Evolutionary conservation across 176 grass and related monocot species (phyloP).

Genomic region (Areca catechu): DNA sequence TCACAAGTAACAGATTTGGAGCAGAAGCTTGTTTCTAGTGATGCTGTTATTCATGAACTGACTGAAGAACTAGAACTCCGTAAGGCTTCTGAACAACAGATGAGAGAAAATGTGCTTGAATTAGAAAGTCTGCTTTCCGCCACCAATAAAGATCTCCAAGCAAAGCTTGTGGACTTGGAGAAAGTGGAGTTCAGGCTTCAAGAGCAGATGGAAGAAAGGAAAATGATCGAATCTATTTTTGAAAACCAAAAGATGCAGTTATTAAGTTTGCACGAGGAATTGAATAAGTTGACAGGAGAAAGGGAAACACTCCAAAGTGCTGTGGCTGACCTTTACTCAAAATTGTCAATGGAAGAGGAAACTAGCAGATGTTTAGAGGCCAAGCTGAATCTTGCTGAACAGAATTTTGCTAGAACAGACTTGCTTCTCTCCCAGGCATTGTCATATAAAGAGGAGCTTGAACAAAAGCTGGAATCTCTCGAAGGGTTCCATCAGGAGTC

Average conservation of each 20-base stretch:
- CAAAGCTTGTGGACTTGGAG: conserved; percentile 28
- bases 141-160: conserved; percentile 7
- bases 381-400: conserved; percentile 32
- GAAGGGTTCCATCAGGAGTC: conserved; percentile 45
- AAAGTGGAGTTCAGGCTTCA: conserved; percentile 46
- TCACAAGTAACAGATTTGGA: neutral
- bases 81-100: conserved; percentile 3
- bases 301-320: conserved; percentile 32
- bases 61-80: neutral
- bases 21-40: conserved; percentile 6
- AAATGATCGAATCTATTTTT: conserved; percentile 32
- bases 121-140: conserved; percentile 1
- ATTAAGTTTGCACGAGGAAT: conserved; percentile 36
- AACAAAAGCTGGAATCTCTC: conserved; percentile 52
- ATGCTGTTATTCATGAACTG: neutral
- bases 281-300: conserved; percentile 49
- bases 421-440: conserved; percentile 54
- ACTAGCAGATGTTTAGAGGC: conserved; percentile 37
- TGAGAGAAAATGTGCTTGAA: conserved; percentile 3
- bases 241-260: conserved; percentile 47
- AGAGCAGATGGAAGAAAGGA: conserved; percentile 36
- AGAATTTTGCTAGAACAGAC: conserved; percentile 44
- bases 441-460: conserved; percentile 57
- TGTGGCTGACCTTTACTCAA: conserved; percentile 37
- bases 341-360: conserved; percentile 37